Evolutionary conservation across 768 basidiomycete genomes (phyloP).

Genomic region (Boletus sp.): DNA sequence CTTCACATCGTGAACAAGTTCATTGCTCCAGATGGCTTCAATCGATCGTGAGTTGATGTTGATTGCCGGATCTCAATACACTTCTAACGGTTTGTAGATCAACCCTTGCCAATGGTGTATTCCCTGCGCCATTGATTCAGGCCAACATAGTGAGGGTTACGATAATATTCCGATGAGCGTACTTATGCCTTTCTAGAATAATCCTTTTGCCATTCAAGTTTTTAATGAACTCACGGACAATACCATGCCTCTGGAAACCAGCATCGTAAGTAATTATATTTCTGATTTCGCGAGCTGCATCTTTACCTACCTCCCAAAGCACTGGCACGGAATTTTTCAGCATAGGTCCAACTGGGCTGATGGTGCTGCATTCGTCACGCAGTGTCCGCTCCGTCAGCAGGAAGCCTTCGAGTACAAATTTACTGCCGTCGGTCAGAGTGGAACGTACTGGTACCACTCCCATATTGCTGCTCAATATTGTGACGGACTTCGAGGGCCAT

Average conservation of each 20-base stretch:
- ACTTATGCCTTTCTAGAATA: conserved; percentile 30
- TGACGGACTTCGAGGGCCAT: conserved; percentile 41
- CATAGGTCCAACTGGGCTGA: conserved; percentile 31
- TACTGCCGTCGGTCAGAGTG: conserved; percentile 28
- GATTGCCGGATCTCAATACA: not conserved
- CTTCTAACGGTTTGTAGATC: conserved; percentile 29
- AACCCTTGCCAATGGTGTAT: conserved; percentile 42
- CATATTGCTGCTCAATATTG: conserved; percentile 39
- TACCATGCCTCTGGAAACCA: too few species aligned
- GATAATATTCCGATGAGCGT: too few species aligned
- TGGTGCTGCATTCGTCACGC: conserved; percentile 40
- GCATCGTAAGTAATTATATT: too few species aligned
- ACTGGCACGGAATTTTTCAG: too few species aligned
- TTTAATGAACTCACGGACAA: conserved; percentile 25
- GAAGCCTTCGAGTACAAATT: conserved; percentile 39
- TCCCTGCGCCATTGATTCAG: conserved; percentile 46
- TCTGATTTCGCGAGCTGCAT: not conserved
- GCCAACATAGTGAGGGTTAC: conserved; percentile 33
- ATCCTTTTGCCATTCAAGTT: conserved; percentile 41
- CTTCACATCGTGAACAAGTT: conserved; percentile 37
- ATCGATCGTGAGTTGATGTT: conserved; percentile 31
- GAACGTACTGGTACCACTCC: conserved; percentile 52
- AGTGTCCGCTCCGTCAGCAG: conserved; percentile 40
- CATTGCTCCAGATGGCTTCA: conserved; percentile 51
- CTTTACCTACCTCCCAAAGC: conserved; percentile 12